Base-by-base conservation (phyloP, 495 filamentous ascomycete species). In the Trypethelium eluteriae region DNA sequence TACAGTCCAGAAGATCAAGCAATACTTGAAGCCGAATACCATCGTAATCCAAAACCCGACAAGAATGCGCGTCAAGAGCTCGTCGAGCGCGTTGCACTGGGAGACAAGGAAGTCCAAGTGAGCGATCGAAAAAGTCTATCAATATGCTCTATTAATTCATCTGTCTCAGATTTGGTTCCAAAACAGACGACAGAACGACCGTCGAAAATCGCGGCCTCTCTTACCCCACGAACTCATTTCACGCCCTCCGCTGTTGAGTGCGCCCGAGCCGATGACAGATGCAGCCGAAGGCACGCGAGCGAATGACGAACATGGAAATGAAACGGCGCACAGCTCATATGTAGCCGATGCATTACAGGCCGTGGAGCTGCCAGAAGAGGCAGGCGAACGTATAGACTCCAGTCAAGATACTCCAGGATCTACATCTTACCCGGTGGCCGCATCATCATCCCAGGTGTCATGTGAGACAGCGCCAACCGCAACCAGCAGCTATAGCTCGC, bases 41-140 rank as follows among this genome's bases (percentile, higher is more conserved):
- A 85, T 69, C 81, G 80, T 44, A 93, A 97, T 73, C 82, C 92
- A 2, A 96, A 96, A 74, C 95, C 95, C 64, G 94, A 98, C 80
- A 97, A 97, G 77, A 81, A 86, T 16, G 88, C 89, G 73, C 89
- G 94, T 74, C 82, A 88, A 56, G 88, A 87, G 71, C 91, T 99
- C 66, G 89, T 93, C 64, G 85, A 83, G 76, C 86, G 85, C 74
- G 95, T 98, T 64, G 87, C 89, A 57, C 83, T 99, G 71, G 94
- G 90, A 68, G 94, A 99, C 79, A 97, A 97, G 76, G 93, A 97
- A 81, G 91, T 98, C 18, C 95, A 98, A 85, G 94, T 97, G 72
- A 81, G 89, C 80, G 53, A 12, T 36, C 36, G 35, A n/a, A 34
- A 25, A 38, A 5, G 62, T 38, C 59, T 16, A 64, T 64, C 70